phyloP scores from a whole-genome alignment of 1,284 basidiomycete species.

The Tilletia walkeri region DNA sequence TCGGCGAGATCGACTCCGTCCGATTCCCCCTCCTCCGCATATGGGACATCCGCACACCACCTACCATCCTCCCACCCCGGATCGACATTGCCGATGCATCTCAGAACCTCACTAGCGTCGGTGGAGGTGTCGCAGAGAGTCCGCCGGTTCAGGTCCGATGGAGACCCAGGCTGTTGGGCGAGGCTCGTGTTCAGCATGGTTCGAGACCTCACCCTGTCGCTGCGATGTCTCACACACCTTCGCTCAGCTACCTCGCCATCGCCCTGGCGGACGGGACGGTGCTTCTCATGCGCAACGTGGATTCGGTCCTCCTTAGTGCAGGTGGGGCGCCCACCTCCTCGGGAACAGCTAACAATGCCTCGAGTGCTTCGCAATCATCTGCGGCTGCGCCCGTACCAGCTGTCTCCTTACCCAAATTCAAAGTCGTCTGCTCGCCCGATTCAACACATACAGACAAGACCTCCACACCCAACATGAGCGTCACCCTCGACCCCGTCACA shows the following conservation, averaged over 20 bases:
- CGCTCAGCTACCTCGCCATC: constrained; percentile 81
- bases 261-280: constrained; percentile 94
- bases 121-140: background rate
- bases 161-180: constrained; percentile 37
- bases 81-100: constrained; percentile 20
- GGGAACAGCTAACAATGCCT: constrained; percentile 18
- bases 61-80: background rate
- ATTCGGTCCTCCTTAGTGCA: constrained; percentile 73
- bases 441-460: constrained; percentile 11
- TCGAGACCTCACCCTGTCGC: constrained; percentile 58
- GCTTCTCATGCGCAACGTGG: constrained; percentile 81
- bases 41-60: constrained; percentile 41
- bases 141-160: constrained; percentile 2
- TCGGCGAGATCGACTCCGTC: constrained; percentile 41
- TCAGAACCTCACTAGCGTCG: background rate
- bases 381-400: constrained; percentile 27
- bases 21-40: constrained; percentile 45
- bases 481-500: constrained; percentile 74
- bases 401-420: constrained; percentile 50
- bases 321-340: constrained; percentile 31
- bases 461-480: constrained; percentile 23
- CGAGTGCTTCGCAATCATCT: background rate
- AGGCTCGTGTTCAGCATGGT: constrained; percentile 49
- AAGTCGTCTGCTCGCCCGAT: constrained; percentile 47
- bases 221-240: constrained; percentile 73